Evolutionary conservation across 768 basidiomycete species (phyloP).

Genomic region (Trametes punicea): DNA sequence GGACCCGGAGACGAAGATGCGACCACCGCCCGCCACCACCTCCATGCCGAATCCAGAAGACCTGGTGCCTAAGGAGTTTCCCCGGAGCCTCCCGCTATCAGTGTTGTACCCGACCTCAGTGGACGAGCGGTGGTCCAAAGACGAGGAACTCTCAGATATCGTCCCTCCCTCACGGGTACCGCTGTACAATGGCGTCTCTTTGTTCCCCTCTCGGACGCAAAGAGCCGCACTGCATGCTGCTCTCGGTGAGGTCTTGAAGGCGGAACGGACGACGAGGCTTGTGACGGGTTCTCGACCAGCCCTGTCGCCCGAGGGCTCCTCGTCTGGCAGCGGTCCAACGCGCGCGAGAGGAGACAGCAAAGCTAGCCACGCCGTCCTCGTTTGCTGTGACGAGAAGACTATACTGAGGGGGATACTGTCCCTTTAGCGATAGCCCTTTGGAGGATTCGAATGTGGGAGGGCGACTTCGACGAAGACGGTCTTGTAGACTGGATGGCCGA

Average conservation of each 20-base stretch:
- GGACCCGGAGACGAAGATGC: conserved; percentile 42
- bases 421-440: conserved; percentile 71
- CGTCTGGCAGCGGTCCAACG: neutral
- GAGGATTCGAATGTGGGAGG: conserved; percentile 78
- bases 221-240: conserved; percentile 54
- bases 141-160: conserved; percentile 20
- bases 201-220: conserved; percentile 62
- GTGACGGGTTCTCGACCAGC: neutral
- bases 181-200: conserved; percentile 59
- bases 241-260: conserved; percentile 44
- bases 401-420: conserved; percentile 56
- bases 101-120: conserved; percentile 27
- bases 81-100: conserved; percentile 22
- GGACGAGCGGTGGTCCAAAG: neutral
- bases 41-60: conserved; percentile 1
- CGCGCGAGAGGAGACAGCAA: conserved; percentile 36
- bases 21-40: conserved; percentile 31
- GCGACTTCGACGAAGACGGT: conserved; percentile 26
- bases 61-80: neutral
- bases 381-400: conserved; percentile 51
- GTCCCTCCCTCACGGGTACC: conserved; percentile 46
- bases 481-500: conserved; percentile 5
- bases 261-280: conserved; percentile 40
- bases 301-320: neutral
- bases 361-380: conserved; percentile 67